Evolutionary conservation across 2,329 filamentous ascomycete species (phyloP).

Genomic region (Sclerotinia glacialis): DNA sequence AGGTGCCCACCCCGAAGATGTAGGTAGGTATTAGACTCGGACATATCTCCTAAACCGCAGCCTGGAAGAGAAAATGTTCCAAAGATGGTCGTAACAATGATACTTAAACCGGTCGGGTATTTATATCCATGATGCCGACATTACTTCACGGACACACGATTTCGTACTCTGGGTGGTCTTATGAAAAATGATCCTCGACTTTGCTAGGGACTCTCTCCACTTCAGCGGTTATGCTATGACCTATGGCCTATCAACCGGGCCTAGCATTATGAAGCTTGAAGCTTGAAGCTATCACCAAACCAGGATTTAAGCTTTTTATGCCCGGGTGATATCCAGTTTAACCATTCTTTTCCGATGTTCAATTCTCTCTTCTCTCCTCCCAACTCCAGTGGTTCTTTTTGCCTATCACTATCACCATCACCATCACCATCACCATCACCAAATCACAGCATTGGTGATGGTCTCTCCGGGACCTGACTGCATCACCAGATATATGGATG

Average conservation of each 20-base stretch:
- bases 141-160: neutral
- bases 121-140: neutral
- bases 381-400: neutral
- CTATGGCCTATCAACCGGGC: slow-evolving; percentile 14
- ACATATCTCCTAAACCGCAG: neutral
- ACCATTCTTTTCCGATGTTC: neutral
- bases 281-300: slow-evolving; percentile 19
- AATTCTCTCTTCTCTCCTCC: neutral
- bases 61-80: neutral
- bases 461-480: neutral
- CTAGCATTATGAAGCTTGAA: neutral
- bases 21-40: neutral
- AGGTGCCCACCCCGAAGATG: neutral
- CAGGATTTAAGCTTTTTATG: slow-evolving; percentile 10
- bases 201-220: slow-evolving; percentile 4
- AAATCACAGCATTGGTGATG: neutral
- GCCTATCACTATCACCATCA: neutral
- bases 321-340: neutral
- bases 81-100: neutral
- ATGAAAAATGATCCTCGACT: neutral
- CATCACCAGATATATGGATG: neutral
- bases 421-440: too few relatives aligned
- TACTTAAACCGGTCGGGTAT: neutral
- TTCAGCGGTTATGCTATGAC: slow-evolving; percentile 20
- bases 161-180: slow-evolving; percentile 4